Base-by-base conservation (phyloP, 176 grass and related monocot genomes). In the Carex scoparia region DNA sequence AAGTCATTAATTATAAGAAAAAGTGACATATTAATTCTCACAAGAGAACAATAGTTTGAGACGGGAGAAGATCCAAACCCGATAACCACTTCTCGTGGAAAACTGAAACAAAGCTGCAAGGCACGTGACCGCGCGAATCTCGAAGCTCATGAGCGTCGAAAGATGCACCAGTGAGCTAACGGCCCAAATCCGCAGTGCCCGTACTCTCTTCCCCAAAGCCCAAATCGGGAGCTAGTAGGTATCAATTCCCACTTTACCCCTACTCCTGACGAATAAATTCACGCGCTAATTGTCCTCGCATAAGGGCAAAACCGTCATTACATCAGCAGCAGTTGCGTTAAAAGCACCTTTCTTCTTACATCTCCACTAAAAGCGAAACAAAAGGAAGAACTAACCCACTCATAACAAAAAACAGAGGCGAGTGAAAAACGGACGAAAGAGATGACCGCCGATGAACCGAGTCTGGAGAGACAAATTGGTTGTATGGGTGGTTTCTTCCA, bases 401-500 rank as follows among this genome's bases (percentile, higher is more conserved):
- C 38, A 40, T 4, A 4, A 40, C 38, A 40, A 13, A 10, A 33
- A 38, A 80, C 77, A 61, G 77, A 80, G 73, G 23, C 46, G 13
- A 78, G 0, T 5, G 49, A 61, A 31, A 62, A 62, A 4, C 15
- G 5, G 57, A 81, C 58, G 48, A 28, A 1, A 16, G 80, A n/a
- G 23, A 83, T 83, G 61, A 49, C 13, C 2, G 63, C 38, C 63
- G 81, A 83, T 33, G 81, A 83, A 32, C 62, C 63, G 19, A 37
- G 42, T 67, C 31, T 69, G 3, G 81, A 83, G 81, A 64, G 38
- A 19, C 80, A 71, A 32, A 84, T 88, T 81, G 87, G 87, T 69
- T 88, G 87, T 72, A 88, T 84, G 81, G 61, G 67, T 27, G 87
- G 87, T 11, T 84, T 88, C 61, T 82, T 88, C 61, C 81, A 84